Evolutionary conservation across 805 yeast species (phyloP), one percentile per base, ranked within the genome.

Genomic region (Cyberlindnera maclurae): DNA sequence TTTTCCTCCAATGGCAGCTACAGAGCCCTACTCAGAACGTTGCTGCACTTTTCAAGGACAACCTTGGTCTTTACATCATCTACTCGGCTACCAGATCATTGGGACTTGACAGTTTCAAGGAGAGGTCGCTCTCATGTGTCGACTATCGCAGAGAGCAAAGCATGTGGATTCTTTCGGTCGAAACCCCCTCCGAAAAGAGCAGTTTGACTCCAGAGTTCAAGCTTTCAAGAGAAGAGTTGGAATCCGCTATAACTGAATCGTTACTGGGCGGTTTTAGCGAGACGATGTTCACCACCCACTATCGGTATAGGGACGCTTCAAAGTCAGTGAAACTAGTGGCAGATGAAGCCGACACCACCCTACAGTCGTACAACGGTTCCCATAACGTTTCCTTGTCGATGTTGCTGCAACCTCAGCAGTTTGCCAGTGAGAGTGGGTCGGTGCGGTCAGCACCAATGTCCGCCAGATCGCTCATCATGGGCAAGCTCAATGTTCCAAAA

Each of bases 1-100:
- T 64, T 45, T 66, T 71, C 44, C 61, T 61, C 39, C 63, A 62
- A 39, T 73, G 77, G 77, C 58, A 57, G 32, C 28, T 65, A 12
- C 17, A 40, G 36, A 33, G 36, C 10, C 31, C 15, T 1, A 30
- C 16, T 3, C 12, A 18, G 11, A 33, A 40, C 3, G 31, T 22
- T 17, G 15, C 29, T 3, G 29, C 39, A 1, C 30, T 47, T 4
- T n/a, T 49, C 7, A 35, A 18, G 24, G 59, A 55, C 32, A 55
- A 52, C 36, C 30, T 53, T 18, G 58, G 44, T 12, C 47, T 37
- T 29, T 15, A 35, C 6, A 40, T 47, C 12, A 32, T 36, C 5
- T 54, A 44, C 26, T 44, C 26, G 31, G 36, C 47, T 5, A 26
- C 53, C 1, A 40, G 44, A 27, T 13, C 36, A 6, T 36, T 44